Percentiles rank a stretch among this genome's conserved stretches.
phyloP scores from a whole-genome alignment of 1,284 basidiomycete genomes.

The Ustilago hordei region DNA sequence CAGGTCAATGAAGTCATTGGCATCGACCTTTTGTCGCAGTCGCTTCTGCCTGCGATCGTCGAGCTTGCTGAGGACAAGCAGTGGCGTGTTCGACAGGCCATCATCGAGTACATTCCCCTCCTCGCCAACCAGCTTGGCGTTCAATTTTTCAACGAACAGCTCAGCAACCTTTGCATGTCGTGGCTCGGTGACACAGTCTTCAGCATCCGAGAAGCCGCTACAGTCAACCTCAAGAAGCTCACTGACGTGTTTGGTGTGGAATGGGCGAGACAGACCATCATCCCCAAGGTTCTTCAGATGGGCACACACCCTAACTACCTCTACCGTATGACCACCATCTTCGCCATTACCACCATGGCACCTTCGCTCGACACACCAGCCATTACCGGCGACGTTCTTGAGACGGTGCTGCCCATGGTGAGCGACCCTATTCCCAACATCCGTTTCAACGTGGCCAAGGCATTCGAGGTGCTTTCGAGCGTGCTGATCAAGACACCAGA shows the following conservation, averaged over 20 bases:
- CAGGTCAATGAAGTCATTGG: slow-evolving; percentile 97
- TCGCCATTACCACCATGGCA: slow-evolving; percentile 96
- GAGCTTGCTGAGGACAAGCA: slow-evolving; percentile 99
- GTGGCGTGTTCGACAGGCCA: slow-evolving; percentile 99
- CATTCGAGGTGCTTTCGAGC: slow-evolving; percentile 77
- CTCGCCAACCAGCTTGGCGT: slow-evolving; percentile 97
- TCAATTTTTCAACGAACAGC: slow-evolving; percentile 96
- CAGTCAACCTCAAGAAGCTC: slow-evolving; percentile 94
- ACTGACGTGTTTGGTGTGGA: slow-evolving; percentile 99
- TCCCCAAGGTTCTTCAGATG: slow-evolving; percentile 98
- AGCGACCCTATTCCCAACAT: slow-evolving; percentile 98
- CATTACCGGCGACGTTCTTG: slow-evolving; percentile 86
- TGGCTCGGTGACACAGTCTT: slow-evolving; percentile 99
- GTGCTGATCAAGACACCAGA: slow-evolving; percentile 78
- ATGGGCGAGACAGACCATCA: slow-evolving; percentile 93
- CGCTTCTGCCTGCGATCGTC: slow-evolving; percentile 95
- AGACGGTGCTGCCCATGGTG: slow-evolving; percentile 85
- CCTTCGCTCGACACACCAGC: slow-evolving; percentile 90
- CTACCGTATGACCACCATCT: slow-evolving; percentile 98
- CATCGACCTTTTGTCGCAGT: slow-evolving; percentile 93
- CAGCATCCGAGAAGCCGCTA: slow-evolving; percentile 97
- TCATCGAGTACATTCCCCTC: slow-evolving; percentile 98
- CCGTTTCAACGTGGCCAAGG: slow-evolving; percentile 98
- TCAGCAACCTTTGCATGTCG: slow-evolving; percentile 96
- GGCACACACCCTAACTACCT: slow-evolving; percentile 96